These are phyloP conservation scores for Canavalia ensiformis DNA, from an alignment of 306 rosid genomes.

Conservation along the genomic window DNA sequence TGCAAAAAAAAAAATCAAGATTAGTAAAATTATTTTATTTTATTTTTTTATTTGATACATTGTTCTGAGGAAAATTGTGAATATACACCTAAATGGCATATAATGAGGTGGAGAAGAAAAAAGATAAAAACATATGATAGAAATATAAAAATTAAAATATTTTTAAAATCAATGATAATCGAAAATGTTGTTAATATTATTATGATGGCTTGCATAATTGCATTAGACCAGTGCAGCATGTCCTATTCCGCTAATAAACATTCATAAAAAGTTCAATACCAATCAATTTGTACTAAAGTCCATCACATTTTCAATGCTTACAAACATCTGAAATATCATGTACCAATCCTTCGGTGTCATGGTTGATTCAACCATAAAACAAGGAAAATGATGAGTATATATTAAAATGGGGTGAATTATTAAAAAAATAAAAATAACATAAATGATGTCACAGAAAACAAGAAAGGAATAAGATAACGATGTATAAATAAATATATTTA, in stretches of 20 bases:
- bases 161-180: too few species aligned
- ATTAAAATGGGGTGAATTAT: too few species aligned
- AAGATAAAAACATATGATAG: too few species aligned
- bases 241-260: conserved; percentile 13
- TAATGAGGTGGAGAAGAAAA: too few species aligned
- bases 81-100: too few species aligned
- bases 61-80: too few species aligned
- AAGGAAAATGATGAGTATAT: background rate
- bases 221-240: background rate
- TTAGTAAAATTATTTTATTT: background rate
- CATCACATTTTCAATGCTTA: background rate
- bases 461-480: too few species aligned
- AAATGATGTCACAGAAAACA: too few species aligned
- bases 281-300: background rate
- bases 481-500: too few species aligned
- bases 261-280: background rate
- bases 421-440: too few species aligned
- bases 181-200: too few species aligned
- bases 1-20: background rate
- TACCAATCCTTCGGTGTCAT: background rate
- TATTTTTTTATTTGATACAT: background rate
- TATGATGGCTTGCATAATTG: background rate
- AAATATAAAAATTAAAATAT: too few species aligned
- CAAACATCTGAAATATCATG: conserved; percentile 6
- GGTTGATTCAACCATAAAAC: background rate